A percentile compares a stretch with the other conserved stretches of the same genome.
phyloP scores from a whole-genome alignment of 2,329 filamentous ascomycete species.

The Xylariaceae sp. region DNA sequence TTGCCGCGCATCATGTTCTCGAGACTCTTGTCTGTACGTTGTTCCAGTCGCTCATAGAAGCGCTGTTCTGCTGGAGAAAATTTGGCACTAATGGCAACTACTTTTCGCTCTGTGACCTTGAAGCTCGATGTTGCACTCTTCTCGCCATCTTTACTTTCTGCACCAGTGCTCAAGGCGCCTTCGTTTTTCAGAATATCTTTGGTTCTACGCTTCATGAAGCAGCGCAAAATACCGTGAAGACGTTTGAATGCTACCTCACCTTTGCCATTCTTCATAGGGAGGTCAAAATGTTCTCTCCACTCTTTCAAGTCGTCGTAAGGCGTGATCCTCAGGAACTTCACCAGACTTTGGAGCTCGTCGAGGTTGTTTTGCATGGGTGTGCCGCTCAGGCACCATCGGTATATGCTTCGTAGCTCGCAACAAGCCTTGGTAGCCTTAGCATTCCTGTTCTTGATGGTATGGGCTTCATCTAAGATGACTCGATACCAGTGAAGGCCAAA shows the following conservation, averaged over 20 bases:
- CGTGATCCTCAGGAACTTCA: conserved; percentile 87
- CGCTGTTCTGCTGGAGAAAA: conserved; percentile 76
- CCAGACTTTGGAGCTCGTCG: conserved; percentile 89
- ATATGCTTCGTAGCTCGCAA: conserved; percentile 78
- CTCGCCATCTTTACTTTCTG: conserved; percentile 45
- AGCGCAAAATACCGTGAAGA: conserved; percentile 77
- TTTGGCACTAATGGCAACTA: conserved; percentile 72
- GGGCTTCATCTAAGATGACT: conserved; percentile 91
- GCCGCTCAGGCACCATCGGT: conserved; percentile 92
- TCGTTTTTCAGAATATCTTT: conserved; percentile 94
- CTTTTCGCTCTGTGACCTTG: conserved; percentile 86
- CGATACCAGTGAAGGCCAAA: conserved; percentile 95
- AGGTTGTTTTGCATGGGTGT: conserved; percentile 98
- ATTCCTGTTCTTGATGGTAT: conserved; percentile 97
- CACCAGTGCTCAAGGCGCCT: conserved; percentile 73
- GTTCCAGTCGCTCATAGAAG: conserved; percentile 82
- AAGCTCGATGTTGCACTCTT: conserved; percentile 59
- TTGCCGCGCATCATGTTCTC: conserved; percentile 83
- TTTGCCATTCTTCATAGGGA: conserved; percentile 83
- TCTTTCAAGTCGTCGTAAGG: conserved; percentile 81
- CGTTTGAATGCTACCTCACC: conserved; percentile 85
- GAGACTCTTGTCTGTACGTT: conserved; percentile 79
- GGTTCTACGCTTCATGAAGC: conserved; percentile 98
- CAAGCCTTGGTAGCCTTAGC: conserved; percentile 93
- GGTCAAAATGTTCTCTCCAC: conserved; percentile 90